Evolutionary conservation across 495 filamentous ascomycete genomes (phyloP), one percentile per base, ranked within the genome.

Genomic region (Delitschia confertaspora): DNA sequence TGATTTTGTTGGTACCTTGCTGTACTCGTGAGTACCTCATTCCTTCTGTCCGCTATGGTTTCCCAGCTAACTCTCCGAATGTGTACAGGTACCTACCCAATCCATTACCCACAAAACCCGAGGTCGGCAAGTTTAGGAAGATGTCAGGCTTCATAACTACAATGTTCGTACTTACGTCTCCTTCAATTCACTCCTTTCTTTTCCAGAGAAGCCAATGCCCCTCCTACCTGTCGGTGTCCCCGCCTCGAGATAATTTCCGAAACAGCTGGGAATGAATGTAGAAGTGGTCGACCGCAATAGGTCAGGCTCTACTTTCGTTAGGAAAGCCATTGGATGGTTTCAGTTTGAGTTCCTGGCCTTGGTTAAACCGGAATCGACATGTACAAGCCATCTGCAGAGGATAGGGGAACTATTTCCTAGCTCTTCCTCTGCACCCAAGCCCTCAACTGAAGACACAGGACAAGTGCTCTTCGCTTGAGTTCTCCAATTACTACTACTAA

Each of bases 101-200:
- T 27, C 33, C 13, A 38, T 35, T 34, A 21, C 30, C 21, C 24
- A 32, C 20, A 40, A 49, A 10, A 33, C n/a, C 33, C 19, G 32
- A 42, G 45, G 41, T 47, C 10, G 29, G 18, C 24, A 17, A 25
- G 29, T 38, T 18, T 30, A 33, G 17, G 13, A 39, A 66, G 40
- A 81, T 81, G 77, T 67, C 75, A 60, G 79, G 77, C 41, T 77
- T 82, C 65, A 77, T 80, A 63, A 78, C 73, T 51, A 82, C 78
- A 61, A 82, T 82, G 78, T 82, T 73, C 56, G 78, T 80, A 46
- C 65, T 65, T 61, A 55, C 54, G 45, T 51, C 47, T 65, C 61
- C 44, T 55, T 55, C 42, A 58, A 56, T 45, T 56, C 56, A 19
- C 45, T 46, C 47, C 53, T 45, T 49, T 58, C 49, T 22, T 59